A percentile compares a stretch with the other conserved stretches of the same genome.
Evolutionary conservation across 192 early-diverging fungal genomes (phyloP).

Genomic region (Coemansia sp.): DNA sequence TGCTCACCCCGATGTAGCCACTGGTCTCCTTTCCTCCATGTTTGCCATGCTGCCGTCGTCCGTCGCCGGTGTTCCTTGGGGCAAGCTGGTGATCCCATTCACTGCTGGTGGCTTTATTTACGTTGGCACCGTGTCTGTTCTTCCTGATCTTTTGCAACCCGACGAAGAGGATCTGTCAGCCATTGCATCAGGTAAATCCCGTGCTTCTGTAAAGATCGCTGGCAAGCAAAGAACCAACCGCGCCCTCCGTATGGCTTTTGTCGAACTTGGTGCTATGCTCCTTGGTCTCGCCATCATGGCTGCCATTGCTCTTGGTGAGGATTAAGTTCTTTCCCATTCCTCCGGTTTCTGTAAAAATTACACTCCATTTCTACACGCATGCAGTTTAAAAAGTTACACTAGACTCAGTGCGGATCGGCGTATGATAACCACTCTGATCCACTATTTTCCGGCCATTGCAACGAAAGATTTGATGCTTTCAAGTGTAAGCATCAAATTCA

Average conservation of each 20-base stretch:
- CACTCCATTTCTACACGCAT: too few species aligned
- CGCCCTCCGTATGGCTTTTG: slow-evolving; percentile 41
- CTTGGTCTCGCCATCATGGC: slow-evolving; percentile 77
- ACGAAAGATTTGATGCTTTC: too few species aligned
- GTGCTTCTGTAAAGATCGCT: slow-evolving; percentile 1
- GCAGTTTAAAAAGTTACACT: too few species aligned
- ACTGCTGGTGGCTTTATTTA: slow-evolving; percentile 88
- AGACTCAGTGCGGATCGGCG: too few species aligned
- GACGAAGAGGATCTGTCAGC: slow-evolving; percentile 46
- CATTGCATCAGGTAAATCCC: slow-evolving; percentile 7
- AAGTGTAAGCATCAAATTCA: too few species aligned
- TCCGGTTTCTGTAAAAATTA: too few species aligned
- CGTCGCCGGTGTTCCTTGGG: slow-evolving; percentile 62
- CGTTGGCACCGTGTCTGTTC: slow-evolving; percentile 80
- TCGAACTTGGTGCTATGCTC: slow-evolving; percentile 70
- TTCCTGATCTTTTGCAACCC: slow-evolving; percentile 76
- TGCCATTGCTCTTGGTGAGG: slow-evolving; percentile 72
- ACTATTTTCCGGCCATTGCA: too few species aligned
- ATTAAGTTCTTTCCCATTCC: too few species aligned
- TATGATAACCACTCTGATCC: too few species aligned
- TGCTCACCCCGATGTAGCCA: neutral
- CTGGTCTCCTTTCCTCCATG: slow-evolving; percentile 12
- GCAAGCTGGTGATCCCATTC: slow-evolving; percentile 83
- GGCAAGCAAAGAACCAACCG: slow-evolving; percentile 19
- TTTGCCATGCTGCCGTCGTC: slow-evolving; percentile 37